Evolutionary conservation across 73 alveolate species (phyloP).

Genomic region (Paramecium caudatum): DNA sequence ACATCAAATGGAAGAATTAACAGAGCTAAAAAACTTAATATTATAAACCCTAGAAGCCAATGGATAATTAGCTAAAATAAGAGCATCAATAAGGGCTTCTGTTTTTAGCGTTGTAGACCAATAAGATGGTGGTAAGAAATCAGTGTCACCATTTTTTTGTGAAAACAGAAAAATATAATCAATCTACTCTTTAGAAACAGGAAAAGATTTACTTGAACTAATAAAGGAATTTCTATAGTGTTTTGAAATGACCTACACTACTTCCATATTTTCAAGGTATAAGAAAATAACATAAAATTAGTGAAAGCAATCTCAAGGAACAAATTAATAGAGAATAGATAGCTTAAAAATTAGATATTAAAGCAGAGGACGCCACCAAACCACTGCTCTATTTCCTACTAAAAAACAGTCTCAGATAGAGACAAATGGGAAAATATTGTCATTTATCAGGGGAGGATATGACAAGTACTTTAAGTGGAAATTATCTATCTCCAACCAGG

Average conservation of each 20-base stretch:
- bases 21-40: conserved; percentile 66
- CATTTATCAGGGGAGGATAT: too few species aligned
- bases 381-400: conserved; percentile 61
- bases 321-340: conserved; percentile 71
- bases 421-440: too few species aligned
- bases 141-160: conserved; percentile 64
- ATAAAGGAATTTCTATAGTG: conserved; percentile 70
- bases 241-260: conserved; percentile 69
- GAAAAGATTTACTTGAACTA: conserved; percentile 61
- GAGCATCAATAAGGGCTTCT: conserved; percentile 77
- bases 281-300: neutral
- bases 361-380: conserved; percentile 7
- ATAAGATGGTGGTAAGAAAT: conserved; percentile 10
- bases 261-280: conserved; percentile 63
- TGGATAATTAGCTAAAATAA: conserved; percentile 71
- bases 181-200: conserved; percentile 37
- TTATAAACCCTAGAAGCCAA: conserved; percentile 69
- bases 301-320: conserved; percentile 71
- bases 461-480: neutral
- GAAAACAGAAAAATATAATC: conserved; percentile 61
- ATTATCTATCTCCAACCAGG: neutral
- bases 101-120: conserved; percentile 74
- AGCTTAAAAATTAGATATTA: neutral
- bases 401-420: too few species aligned
- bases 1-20: conserved; percentile 61